Conservation (phyloP, 208 protist genomes). For the Kentomonas sorsogonicus region DNA sequence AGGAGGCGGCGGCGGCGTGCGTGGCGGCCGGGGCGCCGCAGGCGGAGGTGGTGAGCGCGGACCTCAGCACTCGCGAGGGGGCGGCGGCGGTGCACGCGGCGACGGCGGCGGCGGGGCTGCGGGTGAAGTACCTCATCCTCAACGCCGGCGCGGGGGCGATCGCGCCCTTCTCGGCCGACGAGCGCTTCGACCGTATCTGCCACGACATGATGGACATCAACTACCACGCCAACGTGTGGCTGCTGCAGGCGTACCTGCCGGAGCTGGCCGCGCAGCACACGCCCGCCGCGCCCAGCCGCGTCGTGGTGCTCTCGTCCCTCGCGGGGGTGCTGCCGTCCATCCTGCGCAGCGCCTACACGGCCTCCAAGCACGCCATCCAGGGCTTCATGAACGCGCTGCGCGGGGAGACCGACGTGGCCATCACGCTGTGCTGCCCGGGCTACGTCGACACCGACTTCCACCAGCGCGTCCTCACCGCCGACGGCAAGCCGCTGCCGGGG, state of each 20-base stretch:
- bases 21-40: slow-evolving; percentile 34
- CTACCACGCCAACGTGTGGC: slow-evolving; percentile 79
- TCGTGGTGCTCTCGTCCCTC: slow-evolving; percentile 77
- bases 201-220: slow-evolving; percentile 81
- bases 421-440: slow-evolving; percentile 77
- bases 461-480: slow-evolving; percentile 34
- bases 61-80: slow-evolving; percentile 48
- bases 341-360: slow-evolving; percentile 70
- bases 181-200: slow-evolving; percentile 46
- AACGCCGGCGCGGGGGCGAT: slow-evolving; percentile 81
- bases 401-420: slow-evolving; percentile 58
- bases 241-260: slow-evolving; percentile 67
- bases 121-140: slow-evolving; percentile 67
- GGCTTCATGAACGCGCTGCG: slow-evolving; percentile 85
- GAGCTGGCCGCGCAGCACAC: slow-evolving; percentile 31
- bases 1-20: slow-evolving; percentile 30
- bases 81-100: slow-evolving; percentile 22
- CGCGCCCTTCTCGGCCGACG: slow-evolving; percentile 46
- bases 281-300: slow-evolving; percentile 31
- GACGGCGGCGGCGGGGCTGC: slow-evolving; percentile 7
- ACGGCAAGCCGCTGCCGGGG: slow-evolving; percentile 25
- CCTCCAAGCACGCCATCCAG: slow-evolving; percentile 83
- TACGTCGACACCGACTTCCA: slow-evolving; percentile 88
- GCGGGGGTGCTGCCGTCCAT: slow-evolving; percentile 73
- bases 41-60: slow-evolving; percentile 47